Conservation (phyloP, 345 rosid genomes). For the Moricandia arvensis region DNA sequence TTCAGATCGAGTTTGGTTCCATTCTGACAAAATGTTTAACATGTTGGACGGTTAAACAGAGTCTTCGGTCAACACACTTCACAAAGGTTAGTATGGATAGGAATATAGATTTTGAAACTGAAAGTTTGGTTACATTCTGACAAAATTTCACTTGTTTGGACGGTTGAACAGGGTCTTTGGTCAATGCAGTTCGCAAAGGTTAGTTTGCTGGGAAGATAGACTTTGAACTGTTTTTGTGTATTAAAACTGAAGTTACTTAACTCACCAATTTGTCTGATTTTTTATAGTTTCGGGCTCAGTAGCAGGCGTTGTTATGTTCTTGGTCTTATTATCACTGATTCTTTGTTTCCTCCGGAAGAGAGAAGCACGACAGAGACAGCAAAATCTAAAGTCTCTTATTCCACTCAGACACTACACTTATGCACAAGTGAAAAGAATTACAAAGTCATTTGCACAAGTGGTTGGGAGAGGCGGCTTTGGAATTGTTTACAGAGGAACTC, state of each 20-base stretch:
- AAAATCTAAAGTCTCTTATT: too few relatives aligned
- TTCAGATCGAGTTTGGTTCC: neutral
- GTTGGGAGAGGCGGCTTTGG: too few relatives aligned
- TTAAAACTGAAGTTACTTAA: neutral
- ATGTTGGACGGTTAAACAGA: neutral
- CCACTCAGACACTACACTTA: too few relatives aligned
- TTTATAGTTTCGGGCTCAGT: too few relatives aligned
- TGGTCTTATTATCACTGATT: too few relatives aligned
- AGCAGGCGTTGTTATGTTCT: too few relatives aligned
- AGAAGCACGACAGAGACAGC: too few relatives aligned
- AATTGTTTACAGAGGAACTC: too few relatives aligned
- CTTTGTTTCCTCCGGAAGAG: too few relatives aligned
- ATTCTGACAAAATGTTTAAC: neutral
- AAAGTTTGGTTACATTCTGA: neutral
- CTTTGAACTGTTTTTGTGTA: neutral
- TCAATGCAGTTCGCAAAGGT: neutral
- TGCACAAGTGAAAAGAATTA: too few relatives aligned
- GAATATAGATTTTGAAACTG: neutral
- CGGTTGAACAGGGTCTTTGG: neutral
- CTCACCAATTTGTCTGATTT: neutral
- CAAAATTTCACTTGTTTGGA: neutral
- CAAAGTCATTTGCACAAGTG: too few relatives aligned
- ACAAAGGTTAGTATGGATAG: neutral
- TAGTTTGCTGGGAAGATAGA: neutral
- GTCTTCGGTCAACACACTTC: neutral